Evolutionary conservation across 2,329 filamentous ascomycete species (phyloP), one percentile per base, ranked within the genome.

Genomic region (Helicocarpus griseus): DNA sequence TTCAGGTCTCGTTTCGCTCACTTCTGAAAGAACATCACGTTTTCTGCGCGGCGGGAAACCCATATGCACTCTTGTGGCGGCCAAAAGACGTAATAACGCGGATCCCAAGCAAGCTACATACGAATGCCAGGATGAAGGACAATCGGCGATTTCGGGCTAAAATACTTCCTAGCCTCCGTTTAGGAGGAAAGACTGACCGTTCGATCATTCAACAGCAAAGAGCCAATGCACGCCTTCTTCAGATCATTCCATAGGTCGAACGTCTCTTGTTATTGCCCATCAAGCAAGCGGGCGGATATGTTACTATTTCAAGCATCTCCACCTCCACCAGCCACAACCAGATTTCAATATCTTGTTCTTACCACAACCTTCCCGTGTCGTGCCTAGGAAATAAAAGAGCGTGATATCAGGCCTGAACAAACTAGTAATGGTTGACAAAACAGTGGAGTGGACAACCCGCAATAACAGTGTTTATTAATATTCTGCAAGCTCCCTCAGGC

Each of bases 81-180:
- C 47, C 14, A 29, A 48, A 48, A 21, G 22, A 48, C 13, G 35
- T 48, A 28, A 39, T 14, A 48, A 48, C 38, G 45, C 9, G 45
- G 31, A 38, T 9, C 14, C 22, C 17, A 9, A 35, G 45, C 13
- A n/a, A n/a, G n/a, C n/a, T n/a, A n/a, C n/a, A n/a, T 26, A 48
- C 43, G 24, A 36, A 28, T 38, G 7, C 33, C 21, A 11, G 9
- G 44, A 4, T 40, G 11, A 21, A 26, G 40, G 22, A 38, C 26
- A 29, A 39, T 40, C 35, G 39, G n/a, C 29, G 9, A 29, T 9
- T 13, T 17, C 22, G 21, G n/a, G 11, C 8, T 35, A 24, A 33
- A 43, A 35, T 46, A 46, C 13, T n/a, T n/a, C 8, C 24, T 28
- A 44, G 17, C 4, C 14, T 36, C 35, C 29, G 17, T 13, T 35